Base-by-base conservation (phyloP, 2,329 filamentous ascomycete species). In the Coniochaeta sp. region DNA sequence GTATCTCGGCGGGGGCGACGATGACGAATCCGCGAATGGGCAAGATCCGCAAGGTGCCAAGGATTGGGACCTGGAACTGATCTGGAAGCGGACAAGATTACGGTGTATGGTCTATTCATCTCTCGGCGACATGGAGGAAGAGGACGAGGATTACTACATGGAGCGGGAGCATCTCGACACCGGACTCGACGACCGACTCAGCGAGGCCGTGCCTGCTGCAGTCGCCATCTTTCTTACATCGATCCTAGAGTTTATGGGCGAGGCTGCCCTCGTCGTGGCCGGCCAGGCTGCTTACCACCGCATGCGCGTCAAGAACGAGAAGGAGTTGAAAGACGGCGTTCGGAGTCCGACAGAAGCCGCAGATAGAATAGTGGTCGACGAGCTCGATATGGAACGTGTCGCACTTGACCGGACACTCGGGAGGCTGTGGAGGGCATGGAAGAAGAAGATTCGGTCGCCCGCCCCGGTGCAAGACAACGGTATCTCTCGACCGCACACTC, bases 91-190 rank as follows among this genome's bases (percentile, higher is more conserved):
- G 65, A 95, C 93, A 0, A 86, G 95, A 59, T 77, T 99, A 68
- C 86, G 95, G 62, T 96, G 95, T 73, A 99, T 99, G 95, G 93
- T 99, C 24, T 98, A 98, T 72, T 98, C 93, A 9, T 93, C 95
- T 9, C 79, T 99, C 7, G 95, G 95, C 52, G 93, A 99, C 70
- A 87, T 99, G 82, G 96, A 99, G 73, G 95, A 99, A 75, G 93
- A 98, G 66, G 95, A 99, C 65, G 95, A 98, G 73, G 93, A 97
- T 70, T 86, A 87, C 57, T 91, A 91, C 69, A 89, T 96, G 71
- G 87, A 92, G 64, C 86, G 91, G 67, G 91, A 95, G 60, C 84
- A 90, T 44, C 79, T 93, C 12, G 83, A 86, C 40, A 77, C 81
- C 55, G 79, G 80, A 58, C 77, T 75, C 26, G 77, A 82, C 44